Conservation (phyloP, 2,329 filamentous ascomycete species). For the Nakataea oryzae region DNA sequence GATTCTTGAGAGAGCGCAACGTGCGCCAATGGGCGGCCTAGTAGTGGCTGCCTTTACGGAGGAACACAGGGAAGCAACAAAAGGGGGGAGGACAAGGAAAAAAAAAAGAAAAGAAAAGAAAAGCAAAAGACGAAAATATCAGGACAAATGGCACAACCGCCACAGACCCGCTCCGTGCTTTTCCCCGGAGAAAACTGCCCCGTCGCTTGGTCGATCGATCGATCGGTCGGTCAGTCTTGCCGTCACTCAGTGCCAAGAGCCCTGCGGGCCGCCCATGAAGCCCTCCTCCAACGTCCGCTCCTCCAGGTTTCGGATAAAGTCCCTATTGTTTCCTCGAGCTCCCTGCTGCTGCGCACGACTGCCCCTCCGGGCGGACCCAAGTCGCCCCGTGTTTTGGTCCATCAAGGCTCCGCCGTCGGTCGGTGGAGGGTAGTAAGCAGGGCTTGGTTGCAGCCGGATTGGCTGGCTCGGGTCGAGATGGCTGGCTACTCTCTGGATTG, state of each 20-base stretch:
- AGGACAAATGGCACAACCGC: background rate
- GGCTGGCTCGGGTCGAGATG: conserved; percentile 92
- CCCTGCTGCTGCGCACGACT: conserved; percentile 55
- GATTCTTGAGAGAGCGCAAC: background rate
- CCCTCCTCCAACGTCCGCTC: conserved; percentile 91
- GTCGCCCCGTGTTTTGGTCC: conserved; percentile 40
- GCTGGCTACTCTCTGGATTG: conserved; percentile 89
- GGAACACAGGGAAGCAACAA: background rate
- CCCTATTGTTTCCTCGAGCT: conserved; percentile 53
- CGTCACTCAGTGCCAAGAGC: conserved; percentile 53
- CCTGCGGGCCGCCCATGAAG: conserved; percentile 57
- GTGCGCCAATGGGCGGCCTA: background rate
- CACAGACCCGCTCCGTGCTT: background rate
- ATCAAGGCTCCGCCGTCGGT: conserved; percentile 67
- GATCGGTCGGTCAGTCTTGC: background rate
- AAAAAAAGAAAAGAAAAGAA: background rate
- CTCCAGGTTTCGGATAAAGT: conserved; percentile 91
- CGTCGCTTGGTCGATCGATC: too few relatives aligned
- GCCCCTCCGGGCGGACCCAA: conserved; percentile 53
- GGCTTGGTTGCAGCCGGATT: conserved; percentile 87
- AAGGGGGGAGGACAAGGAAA: background rate
- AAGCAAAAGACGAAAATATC: too few relatives aligned
- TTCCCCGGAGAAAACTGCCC: background rate
- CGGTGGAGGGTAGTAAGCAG: conserved; percentile 92
- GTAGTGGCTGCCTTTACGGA: background rate